Evolutionary conservation across 225 moss, liverwort and hornwort species (phyloP).

Genomic region (Polytrichum commune): DNA sequence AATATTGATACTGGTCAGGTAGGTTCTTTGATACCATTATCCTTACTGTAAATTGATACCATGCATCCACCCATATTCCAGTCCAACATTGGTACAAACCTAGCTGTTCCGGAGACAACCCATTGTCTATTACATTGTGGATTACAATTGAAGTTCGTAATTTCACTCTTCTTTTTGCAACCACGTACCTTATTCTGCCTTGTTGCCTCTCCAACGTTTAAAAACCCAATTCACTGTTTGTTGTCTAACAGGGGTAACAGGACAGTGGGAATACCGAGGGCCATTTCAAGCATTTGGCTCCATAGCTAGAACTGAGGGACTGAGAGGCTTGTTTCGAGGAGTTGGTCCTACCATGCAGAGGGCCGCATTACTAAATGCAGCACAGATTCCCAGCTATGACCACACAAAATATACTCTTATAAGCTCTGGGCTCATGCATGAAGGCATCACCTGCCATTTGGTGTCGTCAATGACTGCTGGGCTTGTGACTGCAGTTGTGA

Average conservation of each 20-base stretch:
- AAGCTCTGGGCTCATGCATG: constrained; percentile 57
- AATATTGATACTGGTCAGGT: too few species aligned
- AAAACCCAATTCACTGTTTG: too few species aligned
- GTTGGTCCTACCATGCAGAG: constrained; percentile 84
- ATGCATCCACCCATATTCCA: not conserved
- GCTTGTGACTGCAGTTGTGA: constrained; percentile 69
- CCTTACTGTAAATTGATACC: too few species aligned
- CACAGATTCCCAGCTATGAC: constrained; percentile 78
- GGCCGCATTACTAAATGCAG: constrained; percentile 73
- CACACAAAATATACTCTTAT: constrained; percentile 66
- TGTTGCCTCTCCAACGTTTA: too few species aligned
- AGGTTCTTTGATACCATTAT: too few species aligned
- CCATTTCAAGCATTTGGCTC: constrained; percentile 70
- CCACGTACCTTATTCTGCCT: too few species aligned
- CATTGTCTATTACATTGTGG: too few species aligned
- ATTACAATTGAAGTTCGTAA: too few species aligned
- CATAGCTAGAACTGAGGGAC: constrained; percentile 71
- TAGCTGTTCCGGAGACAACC: not conserved
- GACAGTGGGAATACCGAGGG: constrained; percentile 66
- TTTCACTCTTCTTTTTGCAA: too few species aligned
- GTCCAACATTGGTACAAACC: not conserved
- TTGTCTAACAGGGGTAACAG: constrained; percentile 26
- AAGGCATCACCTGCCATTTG: constrained; percentile 63
- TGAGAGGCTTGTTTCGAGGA: constrained; percentile 70
- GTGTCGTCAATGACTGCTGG: constrained; percentile 75